Percentiles rank a stretch among this genome's conserved stretches.
These are phyloP conservation scores for Penicillium desertorum DNA, from an alignment of 495 filamentous ascomycete genomes.

Conservation along the genomic window DNA sequence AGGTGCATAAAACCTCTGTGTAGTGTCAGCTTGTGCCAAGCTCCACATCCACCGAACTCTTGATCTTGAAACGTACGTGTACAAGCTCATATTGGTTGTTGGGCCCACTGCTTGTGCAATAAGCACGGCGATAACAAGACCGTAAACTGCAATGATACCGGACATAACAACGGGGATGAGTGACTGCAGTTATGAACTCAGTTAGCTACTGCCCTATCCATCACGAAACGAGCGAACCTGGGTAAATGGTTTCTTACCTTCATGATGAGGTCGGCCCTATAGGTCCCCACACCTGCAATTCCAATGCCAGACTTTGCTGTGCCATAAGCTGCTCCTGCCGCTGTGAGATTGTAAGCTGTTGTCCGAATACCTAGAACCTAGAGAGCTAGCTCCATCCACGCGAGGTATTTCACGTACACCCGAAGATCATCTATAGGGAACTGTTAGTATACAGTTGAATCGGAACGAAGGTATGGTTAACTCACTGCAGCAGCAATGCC, in stretches of 20 bases:
- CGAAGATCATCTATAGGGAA: constrained; percentile 71
- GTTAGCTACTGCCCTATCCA: constrained; percentile 18
- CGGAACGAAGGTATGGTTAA: constrained; percentile 33
- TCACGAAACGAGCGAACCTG: background rate
- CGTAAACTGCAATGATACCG: constrained; percentile 98
- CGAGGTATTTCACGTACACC: constrained; percentile 60
- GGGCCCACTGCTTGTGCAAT: constrained; percentile 82
- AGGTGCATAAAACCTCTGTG: constrained; percentile 87
- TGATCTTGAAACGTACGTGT: constrained; percentile 57
- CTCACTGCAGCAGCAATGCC: constrained; percentile 93
- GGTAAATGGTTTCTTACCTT: constrained; percentile 58
- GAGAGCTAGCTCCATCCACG: constrained; percentile 14
- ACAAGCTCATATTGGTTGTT: constrained; percentile 72
- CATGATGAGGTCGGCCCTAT: constrained; percentile 95
- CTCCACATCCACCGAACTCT: background rate
- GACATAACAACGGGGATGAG: constrained; percentile 98
- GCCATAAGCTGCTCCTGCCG: constrained; percentile 91
- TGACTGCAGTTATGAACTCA: constrained; percentile 52
- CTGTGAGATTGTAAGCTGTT: constrained; percentile 48
- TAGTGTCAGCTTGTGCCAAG: constrained; percentile 18
- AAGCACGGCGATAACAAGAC: constrained; percentile 91
- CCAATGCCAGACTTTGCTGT: constrained; percentile 97
- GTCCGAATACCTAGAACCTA: constrained; percentile 14
- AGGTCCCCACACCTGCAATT: constrained; percentile 91
- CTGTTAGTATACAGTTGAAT: constrained; percentile 26